A percentile compares a stretch with the other conserved stretches of the same genome.
Conservation (phyloP, 768 basidiomycete species). For the Hortiboletus campestris region DNA sequence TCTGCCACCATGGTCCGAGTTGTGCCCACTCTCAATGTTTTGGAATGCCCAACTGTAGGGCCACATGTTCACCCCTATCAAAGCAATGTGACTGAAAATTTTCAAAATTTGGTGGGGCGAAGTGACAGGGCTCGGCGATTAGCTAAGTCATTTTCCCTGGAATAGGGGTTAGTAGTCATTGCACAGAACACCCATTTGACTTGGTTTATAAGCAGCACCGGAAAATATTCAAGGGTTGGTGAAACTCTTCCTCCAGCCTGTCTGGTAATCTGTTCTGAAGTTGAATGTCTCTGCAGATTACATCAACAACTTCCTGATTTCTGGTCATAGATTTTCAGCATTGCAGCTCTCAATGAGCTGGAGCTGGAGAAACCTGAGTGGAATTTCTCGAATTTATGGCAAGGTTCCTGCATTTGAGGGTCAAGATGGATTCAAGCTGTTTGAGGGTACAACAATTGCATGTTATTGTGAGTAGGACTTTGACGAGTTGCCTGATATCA, state of each 20-base stretch:
- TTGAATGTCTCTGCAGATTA: background rate
- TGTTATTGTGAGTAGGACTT: conserved; percentile 15
- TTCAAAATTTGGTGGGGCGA: too few relatives aligned
- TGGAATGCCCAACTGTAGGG: too few relatives aligned
- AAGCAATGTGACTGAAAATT: too few relatives aligned
- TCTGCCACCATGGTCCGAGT: too few relatives aligned
- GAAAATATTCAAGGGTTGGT: background rate
- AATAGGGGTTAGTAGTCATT: too few relatives aligned
- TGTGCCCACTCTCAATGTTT: too few relatives aligned
- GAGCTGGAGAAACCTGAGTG: conserved; percentile 10
- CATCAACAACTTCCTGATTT: background rate
- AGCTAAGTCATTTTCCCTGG: too few relatives aligned
- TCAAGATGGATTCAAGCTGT: conserved; percentile 16
- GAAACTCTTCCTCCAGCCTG: background rate
- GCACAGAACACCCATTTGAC: too few relatives aligned
- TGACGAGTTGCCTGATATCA: background rate
- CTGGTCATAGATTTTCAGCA: conserved; percentile 8
- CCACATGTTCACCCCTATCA: too few relatives aligned
- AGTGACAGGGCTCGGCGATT: too few relatives aligned
- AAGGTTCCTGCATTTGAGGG: conserved; percentile 22
- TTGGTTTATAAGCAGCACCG: too few relatives aligned
- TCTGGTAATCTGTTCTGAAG: background rate
- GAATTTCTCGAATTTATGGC: conserved; percentile 3
- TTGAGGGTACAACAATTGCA: conserved; percentile 16
- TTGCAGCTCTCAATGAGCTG: conserved; percentile 16